phyloP scores from a whole-genome alignment of 306 rosid species.

The Astragalus glycyphyllos region DNA sequence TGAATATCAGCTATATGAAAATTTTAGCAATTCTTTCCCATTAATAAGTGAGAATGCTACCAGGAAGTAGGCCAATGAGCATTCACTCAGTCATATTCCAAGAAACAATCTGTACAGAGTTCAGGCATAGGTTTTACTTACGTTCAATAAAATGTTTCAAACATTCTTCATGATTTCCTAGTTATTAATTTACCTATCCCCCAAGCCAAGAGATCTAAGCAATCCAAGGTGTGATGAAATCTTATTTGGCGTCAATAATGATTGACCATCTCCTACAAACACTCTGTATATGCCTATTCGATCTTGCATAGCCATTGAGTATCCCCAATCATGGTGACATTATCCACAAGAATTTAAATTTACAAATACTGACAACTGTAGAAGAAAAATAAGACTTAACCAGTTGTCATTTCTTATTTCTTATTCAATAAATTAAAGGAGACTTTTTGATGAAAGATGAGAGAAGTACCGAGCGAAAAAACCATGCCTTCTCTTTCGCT shows the following conservation, averaged over 20 bases:
- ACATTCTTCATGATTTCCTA: slow-evolving; percentile 16
- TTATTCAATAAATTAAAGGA: neutral
- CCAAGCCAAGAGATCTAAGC: slow-evolving; percentile 15
- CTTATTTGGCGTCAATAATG: neutral
- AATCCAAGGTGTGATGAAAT: neutral
- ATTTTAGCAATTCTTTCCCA: slow-evolving; percentile 7
- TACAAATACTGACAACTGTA: neutral
- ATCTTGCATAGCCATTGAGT: neutral
- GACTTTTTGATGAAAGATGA: slow-evolving; percentile 21
- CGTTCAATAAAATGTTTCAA: slow-evolving; percentile 22
- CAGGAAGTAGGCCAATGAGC: neutral
- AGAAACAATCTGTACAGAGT: slow-evolving; percentile 9
- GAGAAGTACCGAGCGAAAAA: slow-evolving; percentile 80
- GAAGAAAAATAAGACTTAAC: slow-evolving; percentile 14
- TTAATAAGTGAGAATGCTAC: neutral
- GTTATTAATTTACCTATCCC: slow-evolving; percentile 16
- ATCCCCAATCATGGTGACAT: slow-evolving; percentile 8
- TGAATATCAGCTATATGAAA: slow-evolving; percentile 1
- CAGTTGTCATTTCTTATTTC: slow-evolving; percentile 32
- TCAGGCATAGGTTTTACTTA: slow-evolving; percentile 22
- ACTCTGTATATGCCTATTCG: slow-evolving; percentile 18
- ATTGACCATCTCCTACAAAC: slow-evolving; percentile 25
- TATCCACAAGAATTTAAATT: slow-evolving; percentile 24
- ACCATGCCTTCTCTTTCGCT: slow-evolving; percentile 91
- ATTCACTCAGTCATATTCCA: slow-evolving; percentile 20